These are phyloP conservation scores for Penicillium sp. DNA, from an alignment of 2,329 filamentous ascomycete genomes.

Conservation along the genomic window DNA sequence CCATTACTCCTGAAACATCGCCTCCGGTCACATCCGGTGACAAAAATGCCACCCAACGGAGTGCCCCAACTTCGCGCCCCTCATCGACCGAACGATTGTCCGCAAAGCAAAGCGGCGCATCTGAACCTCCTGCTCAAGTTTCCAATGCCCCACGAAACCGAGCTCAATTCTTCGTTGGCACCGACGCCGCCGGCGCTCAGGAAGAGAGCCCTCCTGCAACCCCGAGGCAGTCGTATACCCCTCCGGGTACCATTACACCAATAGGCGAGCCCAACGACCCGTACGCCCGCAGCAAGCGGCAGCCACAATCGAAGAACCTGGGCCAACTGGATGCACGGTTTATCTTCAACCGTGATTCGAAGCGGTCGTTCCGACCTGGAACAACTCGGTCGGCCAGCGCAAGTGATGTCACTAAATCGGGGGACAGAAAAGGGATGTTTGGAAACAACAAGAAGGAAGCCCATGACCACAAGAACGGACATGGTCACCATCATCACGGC, in stretches of 20 bases:
- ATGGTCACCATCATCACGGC: constrained; percentile 53
- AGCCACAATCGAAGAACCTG: constrained; percentile 62
- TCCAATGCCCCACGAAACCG: constrained; percentile 47
- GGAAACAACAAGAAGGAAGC: constrained; percentile 53
- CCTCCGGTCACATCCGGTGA: constrained; percentile 44
- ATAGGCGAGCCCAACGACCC: constrained; percentile 77
- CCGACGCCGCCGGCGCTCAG: constrained; percentile 51
- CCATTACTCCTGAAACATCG: constrained; percentile 54
- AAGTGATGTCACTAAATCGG: constrained; percentile 37
- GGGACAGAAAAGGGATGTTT: constrained; percentile 52
- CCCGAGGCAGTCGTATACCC: constrained; percentile 48
- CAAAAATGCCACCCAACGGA: constrained; percentile 30
- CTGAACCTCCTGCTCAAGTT: constrained; percentile 42
- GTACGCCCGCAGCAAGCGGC: constrained; percentile 76
- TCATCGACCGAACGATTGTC: constrained; percentile 40
- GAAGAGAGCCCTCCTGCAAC: constrained; percentile 61
- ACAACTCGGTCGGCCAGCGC: constrained; percentile 47
- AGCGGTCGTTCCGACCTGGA: constrained; percentile 46
- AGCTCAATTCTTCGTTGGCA: constrained; percentile 55
- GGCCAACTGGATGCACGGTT: constrained; percentile 74
- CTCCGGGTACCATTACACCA: constrained; percentile 72
- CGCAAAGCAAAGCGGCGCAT: constrained; percentile 41
- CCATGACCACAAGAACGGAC: constrained; percentile 44
- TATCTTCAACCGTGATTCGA: constrained; percentile 73
- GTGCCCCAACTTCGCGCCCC: constrained; percentile 39